These are phyloP conservation scores for Poterioochromonas sp. DNA, from an alignment of 352 stramenopile species.

Conservation along the genomic window DNA sequence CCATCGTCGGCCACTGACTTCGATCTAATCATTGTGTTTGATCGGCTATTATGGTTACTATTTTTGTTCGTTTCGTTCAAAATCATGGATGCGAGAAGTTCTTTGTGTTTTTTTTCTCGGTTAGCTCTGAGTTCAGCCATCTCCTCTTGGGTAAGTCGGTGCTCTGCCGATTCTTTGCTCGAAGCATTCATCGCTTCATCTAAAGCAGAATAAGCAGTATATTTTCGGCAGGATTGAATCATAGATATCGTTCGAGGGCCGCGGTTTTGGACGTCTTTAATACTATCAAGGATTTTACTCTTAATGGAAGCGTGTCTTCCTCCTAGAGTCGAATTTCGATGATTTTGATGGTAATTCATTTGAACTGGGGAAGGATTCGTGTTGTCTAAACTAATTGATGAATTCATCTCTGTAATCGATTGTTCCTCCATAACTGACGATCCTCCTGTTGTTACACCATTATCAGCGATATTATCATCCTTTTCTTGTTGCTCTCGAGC, in stretches of 20 bases:
- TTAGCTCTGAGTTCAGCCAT: background rate
- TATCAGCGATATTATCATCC: too few species aligned
- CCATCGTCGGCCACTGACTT: too few species aligned
- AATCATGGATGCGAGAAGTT: too few species aligned
- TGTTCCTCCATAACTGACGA: too few species aligned
- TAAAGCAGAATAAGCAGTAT: background rate
- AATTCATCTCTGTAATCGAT: too few species aligned
- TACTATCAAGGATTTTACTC: background rate
- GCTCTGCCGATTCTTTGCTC: background rate
- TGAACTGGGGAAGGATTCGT: background rate
- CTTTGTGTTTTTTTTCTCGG: background rate
- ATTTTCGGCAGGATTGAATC: background rate
- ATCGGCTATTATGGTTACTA: too few species aligned
- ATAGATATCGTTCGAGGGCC: background rate
- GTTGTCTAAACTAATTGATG: too few species aligned
- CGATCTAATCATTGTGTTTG: too few species aligned
- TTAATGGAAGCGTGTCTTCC: background rate
- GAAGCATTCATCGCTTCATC: slow-evolving; percentile 1
- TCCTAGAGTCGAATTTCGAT: background rate
- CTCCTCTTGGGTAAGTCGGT: background rate
- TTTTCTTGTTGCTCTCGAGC: too few species aligned
- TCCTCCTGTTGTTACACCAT: too few species aligned
- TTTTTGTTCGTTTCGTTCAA: too few species aligned
- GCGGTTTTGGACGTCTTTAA: background rate
- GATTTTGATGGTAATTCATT: background rate